phyloP scores from a whole-genome alignment of 2,329 filamentous ascomycete genomes.

The Colletotrichum cereale region DNA sequence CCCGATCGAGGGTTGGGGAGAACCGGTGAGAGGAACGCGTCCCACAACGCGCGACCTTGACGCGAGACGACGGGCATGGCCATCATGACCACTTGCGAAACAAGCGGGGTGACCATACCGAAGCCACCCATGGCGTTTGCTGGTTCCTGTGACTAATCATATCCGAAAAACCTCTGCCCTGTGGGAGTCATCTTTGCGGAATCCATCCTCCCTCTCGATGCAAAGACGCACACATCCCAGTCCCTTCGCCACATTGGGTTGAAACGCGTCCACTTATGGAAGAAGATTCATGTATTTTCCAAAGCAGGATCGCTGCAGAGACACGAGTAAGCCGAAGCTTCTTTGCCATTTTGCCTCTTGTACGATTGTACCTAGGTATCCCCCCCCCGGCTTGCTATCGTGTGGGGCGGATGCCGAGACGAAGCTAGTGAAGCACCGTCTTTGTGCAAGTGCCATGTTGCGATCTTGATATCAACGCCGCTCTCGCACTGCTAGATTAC shows the following conservation, averaged over 20 bases:
- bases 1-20: conserved; percentile 2
- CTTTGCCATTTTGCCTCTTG: conserved; percentile 5
- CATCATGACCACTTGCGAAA: conserved; percentile 28
- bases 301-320: conserved; percentile 16
- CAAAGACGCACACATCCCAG: conserved; percentile 20
- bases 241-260: conserved; percentile 7
- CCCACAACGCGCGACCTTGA: not conserved
- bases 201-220: conserved; percentile 5
- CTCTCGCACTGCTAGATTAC: conserved; percentile 1
- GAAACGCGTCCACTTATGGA: conserved; percentile 30
- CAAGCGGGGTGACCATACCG: conserved; percentile 23
- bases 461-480: conserved; percentile 23
- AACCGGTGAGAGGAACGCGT: not conserved
- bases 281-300: not conserved
- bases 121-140: not conserved
- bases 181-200: not conserved
- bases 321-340: conserved; percentile 34
- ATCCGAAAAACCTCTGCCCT: not conserved
- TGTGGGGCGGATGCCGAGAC: conserved; percentile 32
- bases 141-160: not conserved
- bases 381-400: not conserved
- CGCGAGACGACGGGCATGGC: conserved; percentile 16
- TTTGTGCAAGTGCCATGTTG: conserved; percentile 33
- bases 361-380: too few species aligned
- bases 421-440: conserved; percentile 27